Base-by-base conservation (phyloP, 2,329 filamentous ascomycete species). In the Cercospora sp. region DNA sequence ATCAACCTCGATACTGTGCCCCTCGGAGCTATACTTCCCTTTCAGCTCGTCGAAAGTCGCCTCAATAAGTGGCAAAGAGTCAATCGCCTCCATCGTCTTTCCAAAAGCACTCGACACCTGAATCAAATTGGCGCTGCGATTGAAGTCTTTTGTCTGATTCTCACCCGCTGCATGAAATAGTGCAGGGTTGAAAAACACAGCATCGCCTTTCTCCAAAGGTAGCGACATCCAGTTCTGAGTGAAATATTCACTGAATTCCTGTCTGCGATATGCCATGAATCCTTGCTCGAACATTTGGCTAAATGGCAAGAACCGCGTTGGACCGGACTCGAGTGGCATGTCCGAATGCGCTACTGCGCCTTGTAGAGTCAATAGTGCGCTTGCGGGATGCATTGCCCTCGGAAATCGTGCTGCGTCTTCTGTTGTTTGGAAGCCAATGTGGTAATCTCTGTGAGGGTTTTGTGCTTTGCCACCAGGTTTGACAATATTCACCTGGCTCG, bases 41-140 rank as follows among this genome's bases (percentile, higher is more conserved):
- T 53, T 66, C 48, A 87, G 36, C 2, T 73, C 63, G 5, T 82
- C 78, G 83, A 84, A 88, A 1, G 78, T 82, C 23, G 63, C 75
- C 55, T 83, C 81, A 2, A 87, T 75, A 26, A 87, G 71, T 3
- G 84, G 82, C 12, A 85, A 63, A 0, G 82, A 79, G 71, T 90
- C 85, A 9, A 90, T 80, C 0, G 74, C 82, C 78, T 90, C 88
- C 87, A 90, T 90, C 0, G 87, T 81, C 73, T 88, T 89, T 0
- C 87, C 88, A 73, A 90, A 87, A 0, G 87, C 86, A 68, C 84
- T 85, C 69, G 85, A 88, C 31, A 89, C 82, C 76, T 90, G 88
- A 40, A 90, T 71, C 9, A 90, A 76, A 73, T 90, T 90, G n/a
- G 87, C 87, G 31, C 83, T 83, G 1, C 88, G 82, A 26, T 85